Percentiles rank a stretch among this genome's conserved stretches.
Conservation (phyloP, 2,329 filamentous ascomycete species). For the Pseudogymnoascus sp. region DNA sequence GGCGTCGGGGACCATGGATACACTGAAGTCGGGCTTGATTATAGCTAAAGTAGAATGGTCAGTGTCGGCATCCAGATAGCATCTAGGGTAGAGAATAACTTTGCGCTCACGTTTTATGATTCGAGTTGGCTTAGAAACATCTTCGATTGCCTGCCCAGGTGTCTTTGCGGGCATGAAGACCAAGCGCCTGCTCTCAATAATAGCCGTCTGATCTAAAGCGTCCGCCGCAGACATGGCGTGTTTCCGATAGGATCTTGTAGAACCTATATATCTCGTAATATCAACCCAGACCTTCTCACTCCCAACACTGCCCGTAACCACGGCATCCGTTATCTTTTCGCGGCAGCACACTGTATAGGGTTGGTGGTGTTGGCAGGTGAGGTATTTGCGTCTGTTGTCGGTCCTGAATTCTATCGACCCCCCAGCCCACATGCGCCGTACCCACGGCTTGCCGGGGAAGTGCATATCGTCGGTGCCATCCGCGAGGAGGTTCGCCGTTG, state of each 20-base stretch:
- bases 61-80: neutral
- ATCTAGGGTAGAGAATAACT: neutral
- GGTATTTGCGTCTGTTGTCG: neutral
- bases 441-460: slow-evolving; percentile 62
- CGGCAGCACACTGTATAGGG: slow-evolving; percentile 12
- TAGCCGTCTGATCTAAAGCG: slow-evolving; percentile 24
- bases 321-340: slow-evolving; percentile 39
- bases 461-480: slow-evolving; percentile 83
- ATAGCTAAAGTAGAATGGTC: slow-evolving; percentile 12
- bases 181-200: slow-evolving; percentile 52
- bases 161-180: slow-evolving; percentile 49
- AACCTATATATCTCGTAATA: slow-evolving; percentile 10
- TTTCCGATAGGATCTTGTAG: neutral
- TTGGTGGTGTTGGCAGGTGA: neutral
- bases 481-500: slow-evolving; percentile 52
- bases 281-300: slow-evolving; percentile 26
- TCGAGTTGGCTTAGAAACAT: slow-evolving; percentile 15
- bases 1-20: slow-evolving; percentile 56
- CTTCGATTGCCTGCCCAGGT: slow-evolving; percentile 12
- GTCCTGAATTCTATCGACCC: slow-evolving; percentile 54
- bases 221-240: neutral
- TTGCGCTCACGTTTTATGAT: slow-evolving; percentile 20
- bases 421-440: slow-evolving; percentile 80
- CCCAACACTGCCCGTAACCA: slow-evolving; percentile 18
- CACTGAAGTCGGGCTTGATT: slow-evolving; percentile 39